A percentile compares a stretch with the other conserved stretches of the same genome.
Evolutionary conservation across 768 basidiomycete genomes (phyloP).

Genomic region (Kondoa subrosea): DNA sequence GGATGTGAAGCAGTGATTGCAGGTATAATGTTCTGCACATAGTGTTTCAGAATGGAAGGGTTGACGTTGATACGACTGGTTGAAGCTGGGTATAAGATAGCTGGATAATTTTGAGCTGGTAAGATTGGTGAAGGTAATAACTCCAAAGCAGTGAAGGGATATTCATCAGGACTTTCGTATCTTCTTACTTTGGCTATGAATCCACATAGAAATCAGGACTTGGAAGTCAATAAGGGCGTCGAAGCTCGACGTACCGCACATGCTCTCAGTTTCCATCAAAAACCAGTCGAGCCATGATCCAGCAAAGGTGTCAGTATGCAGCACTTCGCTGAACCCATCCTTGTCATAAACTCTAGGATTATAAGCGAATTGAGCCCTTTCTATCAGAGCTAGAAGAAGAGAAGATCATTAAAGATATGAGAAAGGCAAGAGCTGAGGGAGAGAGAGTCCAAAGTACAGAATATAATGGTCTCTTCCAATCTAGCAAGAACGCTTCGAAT

Average conservation of each 20-base stretch:
- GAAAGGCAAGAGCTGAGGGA: background rate
- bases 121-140: conserved; percentile 70
- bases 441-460: conserved; percentile 31
- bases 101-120: conserved; percentile 52
- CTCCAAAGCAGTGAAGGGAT: conserved; percentile 59
- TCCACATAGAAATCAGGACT: background rate
- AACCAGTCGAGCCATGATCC: conserved; percentile 98
- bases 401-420: background rate
- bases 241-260: conserved; percentile 57
- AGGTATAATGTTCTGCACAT: conserved; percentile 71
- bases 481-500: conserved; percentile 74
- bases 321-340: conserved; percentile 55
- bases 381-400: conserved; percentile 47
- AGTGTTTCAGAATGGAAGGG: conserved; percentile 68
- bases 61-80: conserved; percentile 43
- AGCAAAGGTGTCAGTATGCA: conserved; percentile 52
- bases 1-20: conserved; percentile 66
- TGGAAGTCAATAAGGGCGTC: conserved; percentile 5
- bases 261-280: conserved; percentile 78
- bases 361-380: conserved; percentile 89
- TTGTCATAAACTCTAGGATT: conserved; percentile 64
- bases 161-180: conserved; percentile 96
- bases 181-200: no score
- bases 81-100: conserved; percentile 55
- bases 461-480: conserved; percentile 98